Percentiles rank a stretch among this genome's conserved stretches.
Conservation (phyloP, 1,284 basidiomycete species). For the Athelia psychrophila region DNA sequence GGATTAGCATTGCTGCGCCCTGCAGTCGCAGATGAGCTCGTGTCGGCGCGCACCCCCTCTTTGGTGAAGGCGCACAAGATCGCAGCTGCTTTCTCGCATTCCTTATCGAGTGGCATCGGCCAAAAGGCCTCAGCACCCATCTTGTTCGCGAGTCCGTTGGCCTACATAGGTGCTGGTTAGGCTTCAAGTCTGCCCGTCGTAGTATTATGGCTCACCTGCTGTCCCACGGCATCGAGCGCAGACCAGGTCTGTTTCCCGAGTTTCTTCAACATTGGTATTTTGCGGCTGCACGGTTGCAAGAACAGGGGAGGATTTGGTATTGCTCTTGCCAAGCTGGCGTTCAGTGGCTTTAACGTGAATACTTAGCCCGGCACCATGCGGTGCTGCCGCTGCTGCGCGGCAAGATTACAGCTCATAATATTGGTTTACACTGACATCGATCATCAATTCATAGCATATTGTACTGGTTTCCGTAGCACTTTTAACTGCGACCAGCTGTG, state of each 20-base stretch:
- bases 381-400: too few species aligned
- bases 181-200: not conserved
- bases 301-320: too few species aligned
- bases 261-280: not conserved
- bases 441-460: too few species aligned
- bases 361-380: too few species aligned
- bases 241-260: not conserved
- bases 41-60: not conserved
- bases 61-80: not conserved
- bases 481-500: too few species aligned
- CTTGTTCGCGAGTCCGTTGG: not conserved
- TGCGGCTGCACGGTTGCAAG: too few species aligned
- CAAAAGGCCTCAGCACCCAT: not conserved
- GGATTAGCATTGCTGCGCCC: too few species aligned
- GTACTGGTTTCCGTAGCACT: too few species aligned
- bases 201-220: not conserved
- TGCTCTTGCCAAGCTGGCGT: too few species aligned
- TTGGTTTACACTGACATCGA: too few species aligned
- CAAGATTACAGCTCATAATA: too few species aligned
- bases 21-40: not conserved
- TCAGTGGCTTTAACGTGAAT: too few species aligned
- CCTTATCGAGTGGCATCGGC: conserved; percentile 1
- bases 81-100: not conserved
- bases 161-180: not conserved
- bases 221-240: not conserved